A percentile compares a stretch with the other conserved stretches of the same genome.
These are phyloP conservation scores for Pseudopediastrum boryanum DNA, from an alignment of 139 green algal genomes.

Conservation along the genomic window DNA sequence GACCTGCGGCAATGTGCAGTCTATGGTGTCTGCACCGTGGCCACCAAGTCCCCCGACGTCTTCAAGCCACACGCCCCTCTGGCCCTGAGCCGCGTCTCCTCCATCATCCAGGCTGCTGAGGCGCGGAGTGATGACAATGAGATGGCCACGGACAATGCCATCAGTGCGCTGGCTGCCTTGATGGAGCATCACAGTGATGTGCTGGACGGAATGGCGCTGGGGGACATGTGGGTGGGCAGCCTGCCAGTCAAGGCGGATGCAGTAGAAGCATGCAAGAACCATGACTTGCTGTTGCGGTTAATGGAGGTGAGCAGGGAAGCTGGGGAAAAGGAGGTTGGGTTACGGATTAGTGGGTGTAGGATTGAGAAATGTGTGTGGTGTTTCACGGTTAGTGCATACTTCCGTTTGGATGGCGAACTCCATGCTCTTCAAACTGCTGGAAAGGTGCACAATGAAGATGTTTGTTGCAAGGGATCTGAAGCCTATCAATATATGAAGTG, in stretches of 20 bases:
- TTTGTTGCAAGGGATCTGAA: neutral
- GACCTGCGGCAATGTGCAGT: slow-evolving; percentile 90
- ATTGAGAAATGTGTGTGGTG: neutral
- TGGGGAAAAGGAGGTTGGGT: neutral
- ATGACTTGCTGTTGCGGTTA: slow-evolving; percentile 81
- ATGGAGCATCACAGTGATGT: slow-evolving; percentile 51
- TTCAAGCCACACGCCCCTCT: slow-evolving; percentile 58
- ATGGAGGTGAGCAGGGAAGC: slow-evolving; percentile 51
- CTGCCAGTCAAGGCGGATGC: slow-evolving; percentile 76
- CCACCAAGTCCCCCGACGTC: slow-evolving; percentile 55
- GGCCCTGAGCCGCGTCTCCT: slow-evolving; percentile 45
- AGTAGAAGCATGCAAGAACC: slow-evolving; percentile 74
- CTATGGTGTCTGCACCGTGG: slow-evolving; percentile 90
- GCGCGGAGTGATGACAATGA: slow-evolving; percentile 67
- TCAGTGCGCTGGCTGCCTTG: slow-evolving; percentile 75
- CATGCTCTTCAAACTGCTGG: neutral
- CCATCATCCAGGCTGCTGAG: slow-evolving; percentile 45
- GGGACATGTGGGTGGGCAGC: slow-evolving; percentile 55
- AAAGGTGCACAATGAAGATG: neutral
- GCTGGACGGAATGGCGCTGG: slow-evolving; percentile 16
- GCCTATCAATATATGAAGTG: neutral
- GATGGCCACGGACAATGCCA: slow-evolving; percentile 83
- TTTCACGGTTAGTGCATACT: neutral
- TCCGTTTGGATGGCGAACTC: neutral
- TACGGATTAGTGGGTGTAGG: neutral